phyloP scores from a whole-genome alignment of 106 monocot genomes.

The Platanthera guangdongensis region DNA sequence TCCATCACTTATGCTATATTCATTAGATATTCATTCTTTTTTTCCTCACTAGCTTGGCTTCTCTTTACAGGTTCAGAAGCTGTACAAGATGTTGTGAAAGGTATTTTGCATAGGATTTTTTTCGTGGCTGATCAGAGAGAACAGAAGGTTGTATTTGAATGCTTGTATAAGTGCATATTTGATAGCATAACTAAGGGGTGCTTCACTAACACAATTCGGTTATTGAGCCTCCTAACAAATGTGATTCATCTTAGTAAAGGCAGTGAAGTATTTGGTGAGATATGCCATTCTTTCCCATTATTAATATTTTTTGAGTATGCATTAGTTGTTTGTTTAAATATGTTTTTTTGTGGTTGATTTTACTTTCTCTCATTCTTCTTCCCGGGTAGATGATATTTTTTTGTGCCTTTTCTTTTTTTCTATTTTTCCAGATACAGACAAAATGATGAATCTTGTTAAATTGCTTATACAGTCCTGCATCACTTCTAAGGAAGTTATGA shows the following conservation, averaged over 20 bases:
- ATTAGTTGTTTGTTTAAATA: neutral
- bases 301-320: neutral
- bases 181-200: conserved; percentile 22
- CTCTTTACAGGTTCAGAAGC: conserved; percentile 35
- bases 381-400: neutral
- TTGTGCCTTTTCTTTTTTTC: neutral
- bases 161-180: conserved; percentile 40
- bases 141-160: conserved; percentile 39
- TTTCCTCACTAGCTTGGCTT: neutral
- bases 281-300: neutral
- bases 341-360: neutral
- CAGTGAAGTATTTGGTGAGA: conserved; percentile 45
- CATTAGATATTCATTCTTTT: neutral
- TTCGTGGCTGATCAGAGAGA: conserved; percentile 38
- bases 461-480: conserved; percentile 48
- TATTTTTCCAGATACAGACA: conserved; percentile 32
- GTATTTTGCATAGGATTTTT: conserved; percentile 45
- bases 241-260: conserved; percentile 23
- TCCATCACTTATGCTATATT: neutral
- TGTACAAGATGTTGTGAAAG: conserved; percentile 41
- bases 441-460: conserved; percentile 40
- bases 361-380: conserved; percentile 3
- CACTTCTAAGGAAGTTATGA: conserved; percentile 10
- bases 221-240: conserved; percentile 53
- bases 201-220: conserved; percentile 26